Conservation (phyloP, 2,329 filamentous ascomycete species). For the Xylaria sp. region DNA sequence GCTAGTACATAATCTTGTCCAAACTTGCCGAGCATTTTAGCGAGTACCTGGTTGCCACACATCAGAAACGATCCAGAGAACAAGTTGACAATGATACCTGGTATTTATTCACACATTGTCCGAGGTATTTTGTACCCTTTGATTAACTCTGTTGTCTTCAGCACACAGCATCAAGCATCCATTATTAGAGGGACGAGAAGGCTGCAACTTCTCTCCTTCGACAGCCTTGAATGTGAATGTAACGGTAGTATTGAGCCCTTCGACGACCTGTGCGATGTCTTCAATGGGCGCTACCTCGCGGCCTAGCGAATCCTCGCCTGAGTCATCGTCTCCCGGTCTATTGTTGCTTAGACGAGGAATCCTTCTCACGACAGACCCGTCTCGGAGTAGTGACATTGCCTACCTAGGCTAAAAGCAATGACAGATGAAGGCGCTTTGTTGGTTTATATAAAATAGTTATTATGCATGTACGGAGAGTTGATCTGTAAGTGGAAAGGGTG, state of each 20-base stretch:
- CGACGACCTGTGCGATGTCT: conserved; percentile 6
- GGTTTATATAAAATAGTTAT: background rate
- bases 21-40: conserved; percentile 9
- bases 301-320: background rate
- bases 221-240: conserved; percentile 27
- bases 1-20: conserved; percentile 20
- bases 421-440: background rate
- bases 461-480: background rate
- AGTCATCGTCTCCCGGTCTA: background rate
- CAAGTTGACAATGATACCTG: background rate
- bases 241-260: conserved; percentile 14
- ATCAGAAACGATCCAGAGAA: background rate
- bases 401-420: background rate
- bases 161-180: conserved; percentile 16
- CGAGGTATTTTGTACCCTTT: background rate
- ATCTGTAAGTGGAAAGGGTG: background rate
- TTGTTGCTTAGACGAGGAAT: background rate
- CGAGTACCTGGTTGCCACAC: conserved; percentile 2
- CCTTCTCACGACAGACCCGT: conserved; percentile 20
- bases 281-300: conserved; percentile 18
- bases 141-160: conserved; percentile 8
- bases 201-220: conserved; percentile 12
- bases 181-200: background rate
- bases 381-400: conserved; percentile 18
- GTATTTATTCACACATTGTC: background rate